Base-by-base conservation (phyloP, 2,329 filamentous ascomycete species). In the Penicillium hesseltinei region DNA sequence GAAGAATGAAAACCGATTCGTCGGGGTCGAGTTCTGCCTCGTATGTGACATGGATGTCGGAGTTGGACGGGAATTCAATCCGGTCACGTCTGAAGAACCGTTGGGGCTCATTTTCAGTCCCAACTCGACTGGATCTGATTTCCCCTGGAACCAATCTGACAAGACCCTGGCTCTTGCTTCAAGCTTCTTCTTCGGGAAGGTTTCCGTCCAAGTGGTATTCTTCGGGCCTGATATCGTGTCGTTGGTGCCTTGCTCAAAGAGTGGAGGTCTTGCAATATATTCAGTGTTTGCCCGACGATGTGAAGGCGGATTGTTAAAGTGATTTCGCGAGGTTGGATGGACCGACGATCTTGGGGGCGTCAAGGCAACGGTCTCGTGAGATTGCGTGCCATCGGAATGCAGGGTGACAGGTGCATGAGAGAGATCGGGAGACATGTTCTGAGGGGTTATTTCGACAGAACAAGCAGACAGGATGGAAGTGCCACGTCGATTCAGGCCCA, bases 111-210 rank as follows among this genome's bases (percentile, higher is more conserved):
- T 62, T 35, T 53, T 64, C 51, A 80, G 66, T 40, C 75, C 75
- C 40, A 82, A 70, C 60, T 75, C 78, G 44, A 81, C 75, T n/a
- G 79, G 76, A 38, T 79, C 77, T 27, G 80, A 82, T 49, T 78
- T 75, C 38, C 81, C 81, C 65, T 78, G 79, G 67, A 84, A 84
- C 80, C 81, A 82, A 61, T 77, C 77, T 50, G 78, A 77, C 36
- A 82, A 62, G n/a, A 70, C 61, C 48, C 67, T 72, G 35, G 71
- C 71, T 54, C 71, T 61, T 35, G 68, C 67, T 62, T 69, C 71
- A 7, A 74, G 46, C 51, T 68, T 72, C 61, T 67, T 70, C 39
- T 67, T 68, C 10, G 70, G 62, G 31, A 63, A 61, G 31, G 64
- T 71, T 35, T 69, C 69, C 17, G 62, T 64, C 58, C 65, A 66